Evolutionary conservation across 2,329 filamentous ascomycete species (phyloP), one percentile per base, ranked within the genome.

Genomic region (Sporothrix luriei): DNA sequence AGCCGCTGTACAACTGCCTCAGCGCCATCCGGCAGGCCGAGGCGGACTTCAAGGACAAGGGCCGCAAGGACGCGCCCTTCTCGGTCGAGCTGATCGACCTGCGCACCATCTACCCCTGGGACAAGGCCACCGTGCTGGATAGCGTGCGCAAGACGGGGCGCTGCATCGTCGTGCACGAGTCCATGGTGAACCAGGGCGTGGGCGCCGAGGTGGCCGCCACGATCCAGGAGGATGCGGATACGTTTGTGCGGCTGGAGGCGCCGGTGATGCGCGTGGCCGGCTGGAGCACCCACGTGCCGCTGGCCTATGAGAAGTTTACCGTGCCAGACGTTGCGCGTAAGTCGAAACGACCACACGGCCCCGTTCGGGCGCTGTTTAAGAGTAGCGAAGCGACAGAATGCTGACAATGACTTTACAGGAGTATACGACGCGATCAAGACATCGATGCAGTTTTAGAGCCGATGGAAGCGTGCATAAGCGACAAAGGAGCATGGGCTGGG

Each of bases 101-200:
- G 70, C 85, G 93, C 69, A 96, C 94, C 0, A 84, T 97, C 66
- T 97, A 96, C 76, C 94, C 94, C 0, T 97, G 94, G 94, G 94
- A 97, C 78, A 88, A 92, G 75, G 84, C 90, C 77, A 91, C 91
- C 0, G 86, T 97, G 1, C 83, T 97, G 71, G 82, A 90, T 68
- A 97, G 93, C 73, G 94, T 97, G 16, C 87, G 86, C 75, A 97
- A 95, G 83, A 97, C 94, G 0, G 93, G 94, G 0, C 82, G 92
- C 71, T 93, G 91, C 51, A 86, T 97, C 68, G 90, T 97, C 1
- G 94, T 97, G 7, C 94, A 97, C 77, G 94, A 97, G 80, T 90
- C 92, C 70, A 96, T 95, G 91, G 85, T 94, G 73, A 97, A 97
- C 75, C 91, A 91, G 7, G 94, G 94, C 16, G 87, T 97, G 19